Conservation (phyloP, 1,139 yeast genomes). For the Blastobotrys malaysiensis region DNA sequence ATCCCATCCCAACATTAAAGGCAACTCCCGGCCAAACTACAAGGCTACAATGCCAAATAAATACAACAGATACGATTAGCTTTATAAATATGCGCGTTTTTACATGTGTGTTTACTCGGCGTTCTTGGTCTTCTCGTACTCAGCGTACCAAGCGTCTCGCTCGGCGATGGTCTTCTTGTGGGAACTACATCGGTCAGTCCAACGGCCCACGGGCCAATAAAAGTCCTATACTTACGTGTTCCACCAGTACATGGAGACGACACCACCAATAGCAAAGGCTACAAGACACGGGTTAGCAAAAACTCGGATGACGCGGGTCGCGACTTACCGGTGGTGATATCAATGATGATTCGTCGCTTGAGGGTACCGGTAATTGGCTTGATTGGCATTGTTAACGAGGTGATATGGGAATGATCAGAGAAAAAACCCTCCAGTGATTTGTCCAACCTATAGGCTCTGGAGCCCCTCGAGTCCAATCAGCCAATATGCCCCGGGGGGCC, state of each 20-base stretch:
- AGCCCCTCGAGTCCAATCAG: neutral
- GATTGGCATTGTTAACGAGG: constrained; percentile 31
- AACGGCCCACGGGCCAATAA: neutral
- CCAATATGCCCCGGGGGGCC: neutral
- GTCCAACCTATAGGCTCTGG: neutral
- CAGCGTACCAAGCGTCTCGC: constrained; percentile 84
- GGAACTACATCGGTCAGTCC: constrained; percentile 31
- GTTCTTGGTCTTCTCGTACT: constrained; percentile 66
- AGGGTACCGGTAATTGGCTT: constrained; percentile 88
- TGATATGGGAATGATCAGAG: constrained; percentile 3
- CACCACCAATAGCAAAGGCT: constrained; percentile 42
- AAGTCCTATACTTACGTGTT: constrained; percentile 35
- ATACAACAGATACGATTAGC: neutral
- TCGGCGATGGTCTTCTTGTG: constrained; percentile 67
- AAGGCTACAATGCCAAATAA: no score
- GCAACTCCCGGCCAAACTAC: no score
- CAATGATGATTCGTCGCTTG: constrained; percentile 76
- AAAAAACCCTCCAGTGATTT: neutral
- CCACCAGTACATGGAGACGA: constrained; percentile 62
- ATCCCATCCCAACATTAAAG: no score
- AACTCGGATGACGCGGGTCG: no score
- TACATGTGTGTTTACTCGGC: constrained; percentile 27
- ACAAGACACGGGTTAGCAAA: constrained; percentile 2
- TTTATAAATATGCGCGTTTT: neutral
- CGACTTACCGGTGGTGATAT: constrained; percentile 57